Base-by-base conservation (phyloP, 2,329 filamentous ascomycete species). In the Blastomyces parvus region DNA sequence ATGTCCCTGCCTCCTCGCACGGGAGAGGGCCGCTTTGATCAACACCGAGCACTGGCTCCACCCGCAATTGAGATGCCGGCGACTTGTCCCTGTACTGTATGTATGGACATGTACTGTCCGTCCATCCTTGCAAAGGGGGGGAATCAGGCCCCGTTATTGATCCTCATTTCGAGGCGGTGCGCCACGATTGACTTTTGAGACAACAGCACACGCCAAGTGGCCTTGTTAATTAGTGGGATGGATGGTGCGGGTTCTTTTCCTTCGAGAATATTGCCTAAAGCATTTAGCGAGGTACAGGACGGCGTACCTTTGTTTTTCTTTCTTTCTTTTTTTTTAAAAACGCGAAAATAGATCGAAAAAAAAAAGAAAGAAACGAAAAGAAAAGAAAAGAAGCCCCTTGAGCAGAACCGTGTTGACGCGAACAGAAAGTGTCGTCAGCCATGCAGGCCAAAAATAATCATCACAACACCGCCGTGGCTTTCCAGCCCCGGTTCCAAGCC, bases 121-220 rank as follows among this genome's bases (percentile, higher is more conserved):
- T n/a, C n/a, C n/a, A n/a, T n/a, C n/a, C n/a, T 22, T 30, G 30
- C 27, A n/a, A n/a, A n/a, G n/a, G n/a, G n/a, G n/a, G n/a, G n/a
- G n/a, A n/a, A n/a, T n/a, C n/a, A n/a, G n/a, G n/a, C n/a, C n/a
- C n/a, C 19, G 17, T n/a, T 44, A 36, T 40, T 22, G 55, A 13
- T 57, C 33, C 55, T 57, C 17, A 40, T 17, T 59, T 59, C 56
- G 38, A 59, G 56, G n/a, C 38, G 9, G n/a, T 7, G n/a, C 56
- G 56, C 56, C 56, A 59, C 56, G 22, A 27, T 17, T 17, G 2
- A 27, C 25, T 46, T 42, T 59, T 44, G 56, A 44, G 36, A 59
- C 36, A 42, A 25, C 17, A 36, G 56, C 25, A 44, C 25, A 25
- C 7, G 38, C 19, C 56, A 44, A 58, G n/a, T 22, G 14, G 38